phyloP scores from a whole-genome alignment of 176 grass and related monocot species.

The Areca catechu region DNA sequence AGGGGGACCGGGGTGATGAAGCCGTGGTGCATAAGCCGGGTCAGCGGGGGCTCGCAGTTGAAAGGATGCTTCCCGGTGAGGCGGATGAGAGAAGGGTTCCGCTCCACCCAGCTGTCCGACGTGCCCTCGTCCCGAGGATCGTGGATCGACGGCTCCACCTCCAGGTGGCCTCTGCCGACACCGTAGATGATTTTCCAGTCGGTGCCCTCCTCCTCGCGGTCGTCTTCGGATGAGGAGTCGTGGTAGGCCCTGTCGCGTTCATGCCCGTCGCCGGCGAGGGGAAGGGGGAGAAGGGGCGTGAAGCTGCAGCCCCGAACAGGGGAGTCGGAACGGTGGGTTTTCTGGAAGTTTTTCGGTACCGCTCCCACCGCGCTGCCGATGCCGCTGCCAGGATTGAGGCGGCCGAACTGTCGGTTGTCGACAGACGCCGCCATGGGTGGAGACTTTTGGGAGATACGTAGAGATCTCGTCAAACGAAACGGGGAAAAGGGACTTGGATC shows the following conservation, averaged over 20 bases:
- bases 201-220: conserved; percentile 20
- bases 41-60: conserved; percentile 60
- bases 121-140: conserved; percentile 64
- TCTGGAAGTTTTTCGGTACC: conserved; percentile 1
- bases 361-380: background rate
- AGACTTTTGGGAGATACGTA: background rate
- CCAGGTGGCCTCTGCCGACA: conserved; percentile 11
- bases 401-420: conserved; percentile 29
- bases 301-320: conserved; percentile 41
- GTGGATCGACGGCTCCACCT: conserved; percentile 24
- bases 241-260: background rate
- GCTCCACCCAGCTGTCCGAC: conserved; percentile 55
- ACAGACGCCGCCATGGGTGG: conserved; percentile 37
- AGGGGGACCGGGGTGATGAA: conserved; percentile 56
- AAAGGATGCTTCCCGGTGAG: conserved; percentile 79
- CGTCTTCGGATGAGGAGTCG: conserved; percentile 25
- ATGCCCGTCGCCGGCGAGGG: background rate
- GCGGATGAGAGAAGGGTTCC: conserved; percentile 54
- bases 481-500: no score
- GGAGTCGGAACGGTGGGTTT: conserved; percentile 28
- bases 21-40: conserved; percentile 47
- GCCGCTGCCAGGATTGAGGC: background rate
- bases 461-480: no score
- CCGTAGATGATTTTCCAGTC: conserved; percentile 40
- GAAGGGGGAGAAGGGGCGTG: conserved; percentile 28